phyloP scores from a whole-genome alignment of 2,329 filamentous ascomycete genomes.

The Sporothrix pallida region DNA sequence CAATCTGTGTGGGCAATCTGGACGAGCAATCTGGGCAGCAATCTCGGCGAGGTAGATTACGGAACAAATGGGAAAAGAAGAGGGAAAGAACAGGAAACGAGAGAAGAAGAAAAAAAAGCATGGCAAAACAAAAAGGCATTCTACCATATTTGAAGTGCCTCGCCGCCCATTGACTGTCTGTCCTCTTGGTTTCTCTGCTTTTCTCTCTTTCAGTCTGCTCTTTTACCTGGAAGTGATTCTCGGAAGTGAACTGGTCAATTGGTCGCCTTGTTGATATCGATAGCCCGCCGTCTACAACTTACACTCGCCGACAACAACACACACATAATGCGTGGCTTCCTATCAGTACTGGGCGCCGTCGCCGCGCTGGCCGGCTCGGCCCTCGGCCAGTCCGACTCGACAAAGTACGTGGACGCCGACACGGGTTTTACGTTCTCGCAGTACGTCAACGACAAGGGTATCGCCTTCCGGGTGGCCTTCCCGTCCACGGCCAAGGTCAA shows the following conservation, averaged over 20 bases:
- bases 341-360: conserved; percentile 27
- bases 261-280: too few species aligned
- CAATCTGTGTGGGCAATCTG: neutral
- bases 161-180: neutral
- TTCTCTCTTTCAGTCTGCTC: neutral
- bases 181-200: neutral
- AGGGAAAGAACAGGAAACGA: too few species aligned
- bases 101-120: neutral
- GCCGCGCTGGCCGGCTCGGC: conserved; percentile 34
- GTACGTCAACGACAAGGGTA: conserved; percentile 48
- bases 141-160: conserved; percentile 24
- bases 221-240: neutral
- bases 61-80: neutral
- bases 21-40: too few species aligned
- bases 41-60: conserved; percentile 17
- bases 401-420: conserved; percentile 45
- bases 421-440: conserved; percentile 54
- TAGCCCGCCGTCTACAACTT: too few species aligned
- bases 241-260: too few species aligned
- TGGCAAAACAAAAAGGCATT: neutral
- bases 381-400: conserved; percentile 45
- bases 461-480: conserved; percentile 48
- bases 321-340: conserved; percentile 33
- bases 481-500: conserved; percentile 43
- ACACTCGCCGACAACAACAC: neutral